Percentiles rank a stretch among this genome's conserved stretches.
These are phyloP conservation scores for Saturnispora silvae DNA, from an alignment of 805 yeast species.

Conservation along the genomic window DNA sequence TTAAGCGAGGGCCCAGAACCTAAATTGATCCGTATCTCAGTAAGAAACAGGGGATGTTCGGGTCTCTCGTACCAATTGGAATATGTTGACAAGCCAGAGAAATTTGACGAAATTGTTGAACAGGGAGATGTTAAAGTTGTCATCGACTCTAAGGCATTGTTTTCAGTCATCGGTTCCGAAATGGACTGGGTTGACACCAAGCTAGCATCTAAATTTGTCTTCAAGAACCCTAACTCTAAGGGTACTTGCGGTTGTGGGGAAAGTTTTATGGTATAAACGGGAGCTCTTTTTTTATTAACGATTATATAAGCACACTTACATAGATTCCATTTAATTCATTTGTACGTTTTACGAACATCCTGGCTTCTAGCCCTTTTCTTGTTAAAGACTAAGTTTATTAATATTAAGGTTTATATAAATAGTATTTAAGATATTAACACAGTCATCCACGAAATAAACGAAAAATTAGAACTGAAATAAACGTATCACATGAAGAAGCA, in stretches of 20 bases:
- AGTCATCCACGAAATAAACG: no score
- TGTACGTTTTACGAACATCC: no score
- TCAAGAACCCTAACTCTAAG: constrained; percentile 91
- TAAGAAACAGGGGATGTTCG: constrained; percentile 93
- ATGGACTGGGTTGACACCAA: constrained; percentile 99
- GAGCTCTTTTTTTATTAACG: background rate
- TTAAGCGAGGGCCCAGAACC: constrained; percentile 77
- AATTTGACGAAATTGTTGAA: constrained; percentile 85
- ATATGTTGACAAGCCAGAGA: constrained; percentile 84
- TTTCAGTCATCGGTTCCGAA: constrained; percentile 91
- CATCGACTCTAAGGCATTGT: constrained; percentile 91
- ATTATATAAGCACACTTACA: background rate
- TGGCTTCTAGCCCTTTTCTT: no score
- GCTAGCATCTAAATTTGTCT: constrained; percentile 77
- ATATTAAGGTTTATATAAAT: background rate
- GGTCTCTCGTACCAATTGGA: constrained; percentile 88
- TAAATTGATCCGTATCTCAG: constrained; percentile 82
- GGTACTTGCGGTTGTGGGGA: constrained; percentile 99
- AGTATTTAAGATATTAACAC: no score
- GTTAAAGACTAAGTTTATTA: no score
- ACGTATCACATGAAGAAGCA: no score
- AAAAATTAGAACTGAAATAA: no score
- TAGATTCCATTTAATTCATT: no score
- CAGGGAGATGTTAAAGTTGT: constrained; percentile 91
- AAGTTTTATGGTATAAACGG: constrained; percentile 83